Conservation (phyloP, 1,139 yeast species). For the Debaryomycetaceae sp. region DNA sequence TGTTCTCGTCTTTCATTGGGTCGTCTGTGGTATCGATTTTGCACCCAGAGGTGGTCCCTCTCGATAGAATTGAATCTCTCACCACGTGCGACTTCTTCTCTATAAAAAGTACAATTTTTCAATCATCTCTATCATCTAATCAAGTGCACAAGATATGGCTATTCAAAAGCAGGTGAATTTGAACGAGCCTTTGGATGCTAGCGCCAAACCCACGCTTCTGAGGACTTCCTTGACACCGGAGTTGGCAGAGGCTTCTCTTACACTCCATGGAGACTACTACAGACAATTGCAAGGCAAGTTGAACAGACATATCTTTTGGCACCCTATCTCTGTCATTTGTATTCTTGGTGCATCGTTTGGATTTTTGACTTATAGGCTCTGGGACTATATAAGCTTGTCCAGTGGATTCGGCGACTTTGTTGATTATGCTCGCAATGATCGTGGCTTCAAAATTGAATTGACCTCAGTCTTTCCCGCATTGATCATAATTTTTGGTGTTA, state of each 20-base stretch:
- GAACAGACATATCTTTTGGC: slow-evolving; percentile 47
- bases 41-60: not conserved
- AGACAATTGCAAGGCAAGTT: slow-evolving; percentile 54
- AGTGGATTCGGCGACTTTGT: slow-evolving; percentile 36
- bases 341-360: slow-evolving; percentile 17
- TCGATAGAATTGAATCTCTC: not conserved
- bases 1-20: not conserved
- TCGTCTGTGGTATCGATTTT: not conserved
- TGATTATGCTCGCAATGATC: slow-evolving; percentile 16
- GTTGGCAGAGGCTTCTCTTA: slow-evolving; percentile 55
- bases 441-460: slow-evolving; percentile 25
- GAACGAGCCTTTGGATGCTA: slow-evolving; percentile 49
- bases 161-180: slow-evolving; percentile 48
- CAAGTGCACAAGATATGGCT: slow-evolving; percentile 15
- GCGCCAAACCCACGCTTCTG: slow-evolving; percentile 48
- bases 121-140: not conserved
- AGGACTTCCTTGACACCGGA: slow-evolving; percentile 49
- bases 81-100: not conserved
- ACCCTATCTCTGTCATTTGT: slow-evolving; percentile 36
- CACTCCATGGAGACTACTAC: slow-evolving; percentile 61
- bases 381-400: slow-evolving; percentile 34
- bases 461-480: slow-evolving; percentile 24
- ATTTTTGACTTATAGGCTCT: slow-evolving; percentile 24
- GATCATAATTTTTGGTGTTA: slow-evolving; percentile 20
- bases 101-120: not conserved